A percentile compares a stretch with the other conserved stretches of the same genome.
Conservation (phyloP, 306 rosid species). For the Amphicarpaea edgeworthii region DNA sequence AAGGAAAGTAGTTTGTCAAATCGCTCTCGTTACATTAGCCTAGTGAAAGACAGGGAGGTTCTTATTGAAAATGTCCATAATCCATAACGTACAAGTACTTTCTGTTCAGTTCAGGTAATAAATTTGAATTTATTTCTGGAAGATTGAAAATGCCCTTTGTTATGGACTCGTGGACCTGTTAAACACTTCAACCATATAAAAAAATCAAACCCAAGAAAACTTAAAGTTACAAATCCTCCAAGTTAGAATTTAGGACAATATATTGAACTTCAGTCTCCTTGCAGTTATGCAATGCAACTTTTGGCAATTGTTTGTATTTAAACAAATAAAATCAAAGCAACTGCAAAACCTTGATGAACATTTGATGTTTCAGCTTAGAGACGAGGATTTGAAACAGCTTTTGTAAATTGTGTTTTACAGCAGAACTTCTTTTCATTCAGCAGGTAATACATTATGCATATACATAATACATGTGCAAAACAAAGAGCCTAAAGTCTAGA, state of each 20-base stretch:
- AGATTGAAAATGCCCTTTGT: not conserved
- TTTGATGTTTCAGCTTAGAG: not conserved
- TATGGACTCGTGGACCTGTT: not conserved
- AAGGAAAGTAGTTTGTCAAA: not conserved
- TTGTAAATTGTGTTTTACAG: not conserved
- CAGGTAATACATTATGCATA: not conserved
- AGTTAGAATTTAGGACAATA: not conserved
- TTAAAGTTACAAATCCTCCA: not conserved
- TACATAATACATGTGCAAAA: conserved; percentile 14
- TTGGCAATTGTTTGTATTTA: not conserved
- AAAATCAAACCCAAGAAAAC: not conserved
- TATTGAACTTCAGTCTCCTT: not conserved
- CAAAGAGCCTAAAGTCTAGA: conserved; percentile 18
- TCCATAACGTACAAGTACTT: not conserved
- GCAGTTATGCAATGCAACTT: not conserved
- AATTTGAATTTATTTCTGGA: not conserved
- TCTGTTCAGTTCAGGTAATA: not conserved
- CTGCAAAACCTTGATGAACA: not conserved
- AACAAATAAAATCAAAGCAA: not conserved
- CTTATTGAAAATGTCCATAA: not conserved
- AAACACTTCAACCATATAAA: not conserved
- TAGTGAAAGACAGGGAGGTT: not conserved
- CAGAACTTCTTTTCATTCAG: not conserved
- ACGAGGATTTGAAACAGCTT: not conserved
- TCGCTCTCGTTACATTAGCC: not conserved